phyloP scores from a whole-genome alignment of 768 basidiomycete genomes.

The Mycena latifolia region DNA sequence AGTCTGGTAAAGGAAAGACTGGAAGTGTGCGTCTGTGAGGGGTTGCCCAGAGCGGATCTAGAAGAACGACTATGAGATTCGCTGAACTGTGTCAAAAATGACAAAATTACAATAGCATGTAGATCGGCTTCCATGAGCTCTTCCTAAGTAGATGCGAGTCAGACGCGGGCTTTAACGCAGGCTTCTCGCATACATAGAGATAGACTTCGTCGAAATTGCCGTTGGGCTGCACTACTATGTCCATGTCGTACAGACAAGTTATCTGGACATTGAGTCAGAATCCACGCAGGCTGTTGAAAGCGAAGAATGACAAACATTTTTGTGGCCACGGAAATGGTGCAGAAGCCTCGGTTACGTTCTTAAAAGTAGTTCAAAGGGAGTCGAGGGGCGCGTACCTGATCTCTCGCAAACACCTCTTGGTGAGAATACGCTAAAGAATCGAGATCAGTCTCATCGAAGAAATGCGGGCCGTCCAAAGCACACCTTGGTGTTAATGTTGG shows the following conservation, averaged over 20 bases:
- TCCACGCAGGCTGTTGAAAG: slow-evolving; percentile 5
- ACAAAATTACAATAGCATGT: slow-evolving; percentile 89
- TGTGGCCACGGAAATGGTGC: slow-evolving; percentile 98
- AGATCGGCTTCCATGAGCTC: slow-evolving; percentile 99
- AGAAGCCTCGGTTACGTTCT: slow-evolving; percentile 69
- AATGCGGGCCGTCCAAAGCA: slow-evolving; percentile 28
- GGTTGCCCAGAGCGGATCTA: slow-evolving; percentile 91
- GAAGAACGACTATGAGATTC: slow-evolving; percentile 27
- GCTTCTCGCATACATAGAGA: slow-evolving; percentile 73
- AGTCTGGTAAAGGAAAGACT: slow-evolving; percentile 98
- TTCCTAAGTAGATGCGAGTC: slow-evolving; percentile 72
- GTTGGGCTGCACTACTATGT: slow-evolving; percentile 92
- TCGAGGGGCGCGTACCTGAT: slow-evolving; percentile 73
- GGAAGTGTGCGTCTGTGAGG: slow-evolving; percentile 91
- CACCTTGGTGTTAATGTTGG: slow-evolving; percentile 92
- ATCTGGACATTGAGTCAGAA: slow-evolving; percentile 66
- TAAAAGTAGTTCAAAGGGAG: slow-evolving; percentile 24
- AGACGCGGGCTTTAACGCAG: slow-evolving; percentile 12
- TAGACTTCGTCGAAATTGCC: slow-evolving; percentile 98
- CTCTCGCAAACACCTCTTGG: slow-evolving; percentile 96
- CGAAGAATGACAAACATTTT: slow-evolving; percentile 73
- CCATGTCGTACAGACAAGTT: slow-evolving; percentile 98
- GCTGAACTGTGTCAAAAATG: not conserved
- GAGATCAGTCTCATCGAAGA: slow-evolving; percentile 1
- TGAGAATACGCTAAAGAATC: slow-evolving; percentile 82